These are phyloP conservation scores for Schizothecium vesticola DNA, from an alignment of 495 filamentous ascomycete genomes.

Conservation along the genomic window DNA sequence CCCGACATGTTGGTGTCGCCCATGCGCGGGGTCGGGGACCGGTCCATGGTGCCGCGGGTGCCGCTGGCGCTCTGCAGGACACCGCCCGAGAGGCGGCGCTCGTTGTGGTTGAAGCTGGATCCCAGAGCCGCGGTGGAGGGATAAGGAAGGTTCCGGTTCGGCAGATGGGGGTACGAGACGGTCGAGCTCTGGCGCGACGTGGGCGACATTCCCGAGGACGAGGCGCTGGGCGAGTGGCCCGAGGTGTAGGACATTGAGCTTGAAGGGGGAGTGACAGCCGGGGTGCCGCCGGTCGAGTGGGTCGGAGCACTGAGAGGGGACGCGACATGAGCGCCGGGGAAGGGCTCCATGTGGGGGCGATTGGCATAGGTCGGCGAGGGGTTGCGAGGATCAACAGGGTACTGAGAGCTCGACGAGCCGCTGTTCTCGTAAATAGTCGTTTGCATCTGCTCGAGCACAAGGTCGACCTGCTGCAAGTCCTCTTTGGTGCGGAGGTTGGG, in stretches of 20 bases:
- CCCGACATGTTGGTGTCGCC: slow-evolving; percentile 30
- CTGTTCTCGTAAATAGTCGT: slow-evolving; percentile 89
- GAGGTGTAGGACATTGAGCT: slow-evolving; percentile 79
- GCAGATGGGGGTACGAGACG: slow-evolving; percentile 75
- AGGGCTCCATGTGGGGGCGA: slow-evolving; percentile 34
- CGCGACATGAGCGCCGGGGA: slow-evolving; percentile 51
- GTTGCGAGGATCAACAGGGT: slow-evolving; percentile 56
- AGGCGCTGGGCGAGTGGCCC: slow-evolving; percentile 73
- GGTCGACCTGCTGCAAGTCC: slow-evolving; percentile 85
- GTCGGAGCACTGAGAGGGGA: slow-evolving; percentile 56
- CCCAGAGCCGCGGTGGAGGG: slow-evolving; percentile 74
- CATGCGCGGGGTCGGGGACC: slow-evolving; percentile 48
- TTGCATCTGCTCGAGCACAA: slow-evolving; percentile 91
- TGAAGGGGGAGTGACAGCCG: slow-evolving; percentile 86
- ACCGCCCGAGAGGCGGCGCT: slow-evolving; percentile 79
- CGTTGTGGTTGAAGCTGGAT: slow-evolving; percentile 71
- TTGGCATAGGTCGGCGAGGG: slow-evolving; percentile 63
- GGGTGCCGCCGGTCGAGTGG: slow-evolving; percentile 58
- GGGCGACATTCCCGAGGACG: slow-evolving; percentile 58
- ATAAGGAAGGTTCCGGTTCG: slow-evolving; percentile 53
- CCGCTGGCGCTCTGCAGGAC: slow-evolving; percentile 69
- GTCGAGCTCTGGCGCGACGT: slow-evolving; percentile 56
- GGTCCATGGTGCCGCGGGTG: slow-evolving; percentile 45
- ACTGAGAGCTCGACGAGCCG: slow-evolving; percentile 44
- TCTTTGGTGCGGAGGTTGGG: slow-evolving; percentile 86